Evolutionary conservation across 2,329 filamentous ascomycete genomes (phyloP), one percentile per base, ranked within the genome.

Genomic region (Rutstroemia sp.): DNA sequence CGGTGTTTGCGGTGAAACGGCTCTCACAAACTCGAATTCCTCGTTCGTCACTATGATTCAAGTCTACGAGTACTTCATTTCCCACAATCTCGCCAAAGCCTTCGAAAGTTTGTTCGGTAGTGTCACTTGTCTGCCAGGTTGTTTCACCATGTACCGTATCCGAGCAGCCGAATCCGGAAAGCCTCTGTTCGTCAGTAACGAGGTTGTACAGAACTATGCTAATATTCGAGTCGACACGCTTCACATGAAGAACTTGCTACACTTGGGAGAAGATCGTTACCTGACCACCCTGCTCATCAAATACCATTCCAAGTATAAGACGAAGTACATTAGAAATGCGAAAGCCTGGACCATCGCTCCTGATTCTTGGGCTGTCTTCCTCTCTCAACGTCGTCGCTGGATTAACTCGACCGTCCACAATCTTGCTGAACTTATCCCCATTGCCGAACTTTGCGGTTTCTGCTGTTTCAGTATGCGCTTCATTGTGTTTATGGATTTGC

Each of bases 401-500:
- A 99, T 99, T 74, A 99, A 99, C 78, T 96, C 92, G 56, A 99
- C 94, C 0, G 89, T 99, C 51, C 94, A 99, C 79, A 99, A 99
- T 72, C 79, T 99, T 60, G 88, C 95, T 61, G 94, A 99, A 72
- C 86, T 99, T 60, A 92, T 97, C 61, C 92, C 92, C 5, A 78
- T 99, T 72, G 84, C 88, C 60, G 89, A 97, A 71, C 87, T 99
- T 51, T 99, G 94, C 73, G 94, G 94, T 75, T 99, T 99, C 86
- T 99, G 94, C 80, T 99, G 94, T 75, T 99, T 99, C 79, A 95
- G 89, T 73, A 99, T 99, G 94, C 87, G 94, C 67, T 99, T 99
- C 73, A 82, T 99, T 58, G 92, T 99, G 64, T 95, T 99, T 68
- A 72, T 99, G 64, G 94, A 99, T 73, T 77, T 99, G 65, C 77